Evolutionary conservation across 805 yeast genomes (phyloP), one percentile per base, ranked within the genome.

Genomic region (Wickerhamiella nectarea): DNA sequence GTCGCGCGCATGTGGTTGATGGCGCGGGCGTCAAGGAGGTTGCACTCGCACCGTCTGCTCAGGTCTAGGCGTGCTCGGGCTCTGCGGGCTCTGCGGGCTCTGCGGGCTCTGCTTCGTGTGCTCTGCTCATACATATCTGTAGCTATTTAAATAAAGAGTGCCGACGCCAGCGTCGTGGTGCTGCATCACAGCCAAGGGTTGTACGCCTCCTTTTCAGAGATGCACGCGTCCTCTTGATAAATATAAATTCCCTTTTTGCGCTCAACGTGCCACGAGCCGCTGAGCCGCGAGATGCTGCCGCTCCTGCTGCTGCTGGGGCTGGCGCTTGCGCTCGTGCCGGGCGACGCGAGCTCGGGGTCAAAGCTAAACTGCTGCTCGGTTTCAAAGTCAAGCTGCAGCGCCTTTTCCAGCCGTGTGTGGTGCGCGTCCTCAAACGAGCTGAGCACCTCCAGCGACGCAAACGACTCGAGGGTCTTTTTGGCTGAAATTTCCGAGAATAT

Each of bases 1-100:
- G 80, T 24, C 65, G 65, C 48, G 70, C 81, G 39, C 79, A 80
- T 60, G 68, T 76, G 19, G 79, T 82, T 15, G 80, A 73, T 56
- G 64, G 77, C 60, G 72, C 71, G 48, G 80, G 83, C 50, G 63
- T 74, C 59, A 39, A 21, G 42, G 42, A 39, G 36, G 29, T 39
- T 5, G 21, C 36, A 3, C 31, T 39, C 6, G 36, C 36, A 6
- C 21, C 20, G 21, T 17, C 21, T 14, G 36, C 36, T 3, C 8
- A 5, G 21, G 20, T 17, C 6, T 28, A 12, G n/a, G 31, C 3
- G 15, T 11, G 15, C 31, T 4, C n/a, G n/a, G n/a, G n/a, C n/a
- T n/a, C n/a, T 22, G 25, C 25, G 25, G 25, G 9, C 25, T 22
- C 25, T 22, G 9, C 25, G 9, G 6, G 25, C 25, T 7, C 25